A percentile compares a stretch with the other conserved stretches of the same genome.
These are phyloP conservation scores for Aegilops bicornis DNA, from an alignment of 176 grass and related monocot genomes.

Conservation along the genomic window DNA sequence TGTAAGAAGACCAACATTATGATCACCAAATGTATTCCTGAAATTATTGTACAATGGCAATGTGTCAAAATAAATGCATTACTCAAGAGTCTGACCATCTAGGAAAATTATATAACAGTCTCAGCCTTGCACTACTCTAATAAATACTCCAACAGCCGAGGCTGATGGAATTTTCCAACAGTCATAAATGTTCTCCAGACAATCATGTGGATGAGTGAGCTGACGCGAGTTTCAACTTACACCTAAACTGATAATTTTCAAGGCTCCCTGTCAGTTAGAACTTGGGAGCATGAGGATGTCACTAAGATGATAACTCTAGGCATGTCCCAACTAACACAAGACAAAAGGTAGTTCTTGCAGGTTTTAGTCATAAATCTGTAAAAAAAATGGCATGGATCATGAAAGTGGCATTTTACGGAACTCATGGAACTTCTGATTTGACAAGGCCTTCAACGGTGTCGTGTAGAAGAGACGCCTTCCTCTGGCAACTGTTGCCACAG, in stretches of 20 bases:
- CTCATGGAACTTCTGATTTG: conserved; percentile 96
- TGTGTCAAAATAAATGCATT: conserved; percentile 30
- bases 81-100: conserved; percentile 8
- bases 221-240: not conserved
- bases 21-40: conserved; percentile 80
- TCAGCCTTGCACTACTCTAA: not conserved
- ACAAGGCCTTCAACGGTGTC: conserved; percentile 93
- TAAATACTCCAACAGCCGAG: not conserved
- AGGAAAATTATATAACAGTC: conserved; percentile 2
- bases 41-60: conserved; percentile 47
- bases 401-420: conserved; percentile 52
- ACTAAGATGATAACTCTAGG: conserved; percentile 4
- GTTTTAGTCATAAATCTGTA: not conserved
- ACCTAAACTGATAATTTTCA: conserved; percentile 1
- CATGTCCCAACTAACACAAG: not conserved
- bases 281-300: not conserved
- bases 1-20: conserved; percentile 95
- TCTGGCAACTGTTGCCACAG: conserved; percentile 83
- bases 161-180: conserved; percentile 12
- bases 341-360: not conserved
- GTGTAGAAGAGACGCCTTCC: conserved; percentile 89
- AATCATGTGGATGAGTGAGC: conserved; percentile 10
- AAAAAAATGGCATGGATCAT: conserved; percentile 8
- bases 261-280: not conserved
- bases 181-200: conserved; percentile 15